Conservation (phyloP, 768 basidiomycete species). For the Rhodosporidiobolus sp. region DNA sequence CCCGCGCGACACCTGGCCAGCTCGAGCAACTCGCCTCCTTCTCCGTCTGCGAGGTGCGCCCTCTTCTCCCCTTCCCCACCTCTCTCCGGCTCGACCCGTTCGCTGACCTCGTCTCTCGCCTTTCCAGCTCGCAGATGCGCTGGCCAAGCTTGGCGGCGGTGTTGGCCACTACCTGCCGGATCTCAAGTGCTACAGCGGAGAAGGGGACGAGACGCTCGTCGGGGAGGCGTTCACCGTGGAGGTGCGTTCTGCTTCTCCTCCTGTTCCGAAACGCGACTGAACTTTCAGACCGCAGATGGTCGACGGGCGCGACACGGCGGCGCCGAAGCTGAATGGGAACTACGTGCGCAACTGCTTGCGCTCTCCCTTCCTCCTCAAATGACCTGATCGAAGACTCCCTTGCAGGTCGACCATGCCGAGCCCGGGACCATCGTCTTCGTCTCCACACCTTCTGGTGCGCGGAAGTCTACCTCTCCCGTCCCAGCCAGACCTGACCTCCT, state of each 20-base stretch:
- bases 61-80: background rate
- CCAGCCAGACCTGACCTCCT: background rate
- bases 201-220: slow-evolving; percentile 53
- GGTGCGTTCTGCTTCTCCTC: slow-evolving; percentile 27
- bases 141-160: slow-evolving; percentile 69
- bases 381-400: too few species aligned
- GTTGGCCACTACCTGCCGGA: slow-evolving; percentile 81
- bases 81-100: background rate
- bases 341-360: slow-evolving; percentile 62
- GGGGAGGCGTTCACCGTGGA: slow-evolving; percentile 83
- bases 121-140: slow-evolving; percentile 72
- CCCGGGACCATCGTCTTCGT: slow-evolving; percentile 68
- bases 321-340: slow-evolving; percentile 66
- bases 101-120: background rate
- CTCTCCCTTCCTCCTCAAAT: background rate
- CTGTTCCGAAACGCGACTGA: background rate
- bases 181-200: slow-evolving; percentile 51
- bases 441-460: slow-evolving; percentile 64
- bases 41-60: slow-evolving; percentile 32
- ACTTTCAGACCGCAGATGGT: slow-evolving; percentile 58
- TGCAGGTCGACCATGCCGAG: slow-evolving; percentile 61
- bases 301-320: slow-evolving; percentile 56
- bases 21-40: background rate
- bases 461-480: slow-evolving; percentile 31
- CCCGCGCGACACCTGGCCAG: slow-evolving; percentile 1